A percentile compares a stretch with the other conserved stretches of the same genome.
Conservation (phyloP, 768 basidiomycete genomes). For the Leccinum variicolor region DNA sequence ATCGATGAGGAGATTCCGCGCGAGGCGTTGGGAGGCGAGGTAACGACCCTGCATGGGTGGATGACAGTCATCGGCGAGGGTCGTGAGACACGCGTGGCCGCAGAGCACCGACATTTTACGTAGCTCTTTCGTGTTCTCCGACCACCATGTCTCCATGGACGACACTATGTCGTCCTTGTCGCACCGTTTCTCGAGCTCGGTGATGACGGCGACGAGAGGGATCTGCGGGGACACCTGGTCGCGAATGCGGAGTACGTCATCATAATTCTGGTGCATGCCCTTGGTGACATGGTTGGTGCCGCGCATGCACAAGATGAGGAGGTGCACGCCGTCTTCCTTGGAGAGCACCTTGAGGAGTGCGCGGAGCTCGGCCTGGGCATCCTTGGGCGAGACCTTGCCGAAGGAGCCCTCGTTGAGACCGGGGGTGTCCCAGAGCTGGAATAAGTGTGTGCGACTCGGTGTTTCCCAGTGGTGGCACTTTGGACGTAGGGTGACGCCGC, state of each 20-base stretch:
- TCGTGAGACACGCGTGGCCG: slow-evolving; percentile 24
- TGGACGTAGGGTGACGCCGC: slow-evolving; percentile 19
- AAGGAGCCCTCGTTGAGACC: slow-evolving; percentile 22
- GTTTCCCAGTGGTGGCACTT: slow-evolving; percentile 18
- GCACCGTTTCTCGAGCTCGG: slow-evolving; percentile 25
- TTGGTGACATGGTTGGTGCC: slow-evolving; percentile 16
- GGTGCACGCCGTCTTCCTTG: slow-evolving; percentile 25
- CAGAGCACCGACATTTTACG: slow-evolving; percentile 13
- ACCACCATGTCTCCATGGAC: slow-evolving; percentile 28
- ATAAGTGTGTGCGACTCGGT: slow-evolving; percentile 13
- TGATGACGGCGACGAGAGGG: slow-evolving; percentile 25
- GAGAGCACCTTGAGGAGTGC: slow-evolving; percentile 16
- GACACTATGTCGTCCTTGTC: slow-evolving; percentile 1
- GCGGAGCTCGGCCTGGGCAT: slow-evolving; percentile 18
- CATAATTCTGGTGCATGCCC: slow-evolving; percentile 21
- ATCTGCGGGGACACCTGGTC: slow-evolving; percentile 18
- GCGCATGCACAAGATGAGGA: slow-evolving; percentile 26
- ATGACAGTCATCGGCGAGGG: slow-evolving; percentile 18
- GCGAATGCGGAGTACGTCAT: slow-evolving; percentile 14
- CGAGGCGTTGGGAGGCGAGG: slow-evolving; percentile 16
- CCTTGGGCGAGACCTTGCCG: slow-evolving; percentile 20
- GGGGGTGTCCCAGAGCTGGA: slow-evolving; percentile 25
- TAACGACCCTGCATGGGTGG: slow-evolving; percentile 17
- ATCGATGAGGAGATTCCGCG: slow-evolving; percentile 21
- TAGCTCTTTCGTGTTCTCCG: neutral